phyloP scores from a whole-genome alignment of 2,329 filamentous ascomycete genomes.

The Monilinia laxa region DNA sequence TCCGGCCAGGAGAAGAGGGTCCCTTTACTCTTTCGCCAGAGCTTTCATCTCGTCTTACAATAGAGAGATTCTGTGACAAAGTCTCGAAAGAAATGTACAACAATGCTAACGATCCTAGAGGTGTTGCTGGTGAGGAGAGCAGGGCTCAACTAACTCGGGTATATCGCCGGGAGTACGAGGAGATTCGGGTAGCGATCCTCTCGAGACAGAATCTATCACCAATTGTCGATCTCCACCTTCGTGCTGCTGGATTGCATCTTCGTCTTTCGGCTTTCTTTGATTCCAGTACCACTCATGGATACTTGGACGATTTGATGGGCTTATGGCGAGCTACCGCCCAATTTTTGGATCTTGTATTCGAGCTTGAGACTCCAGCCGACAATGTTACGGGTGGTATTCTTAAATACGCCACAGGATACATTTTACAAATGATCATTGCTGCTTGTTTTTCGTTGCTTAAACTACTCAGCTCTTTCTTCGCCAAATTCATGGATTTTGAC shows the following conservation, averaged over 20 bases:
- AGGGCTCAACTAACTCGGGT: constrained; percentile 65
- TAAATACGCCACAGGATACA: constrained; percentile 69
- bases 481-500: constrained; percentile 67
- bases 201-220: constrained; percentile 56
- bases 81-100: constrained; percentile 78
- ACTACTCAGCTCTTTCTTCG: constrained; percentile 74
- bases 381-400: constrained; percentile 50
- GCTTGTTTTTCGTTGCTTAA: constrained; percentile 76
- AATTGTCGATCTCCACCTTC: constrained; percentile 64
- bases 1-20: constrained; percentile 58
- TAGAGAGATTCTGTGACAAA: constrained; percentile 74
- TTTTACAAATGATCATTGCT: constrained; percentile 83
- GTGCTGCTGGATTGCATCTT: constrained; percentile 72
- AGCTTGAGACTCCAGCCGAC: constrained; percentile 54
- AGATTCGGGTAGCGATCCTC: constrained; percentile 60
- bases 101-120: constrained; percentile 70
- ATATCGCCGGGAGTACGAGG: constrained; percentile 63
- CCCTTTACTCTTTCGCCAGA: constrained; percentile 60
- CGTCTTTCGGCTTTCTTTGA: constrained; percentile 80
- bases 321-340: constrained; percentile 70
- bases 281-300: constrained; percentile 67
- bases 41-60: constrained; percentile 66
- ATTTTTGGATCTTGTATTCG: constrained; percentile 61
- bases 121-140: constrained; percentile 66
- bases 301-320: constrained; percentile 71